Evolutionary conservation across 1,284 basidiomycete genomes (phyloP).

Genomic region (Phenoliferia sp.): DNA sequence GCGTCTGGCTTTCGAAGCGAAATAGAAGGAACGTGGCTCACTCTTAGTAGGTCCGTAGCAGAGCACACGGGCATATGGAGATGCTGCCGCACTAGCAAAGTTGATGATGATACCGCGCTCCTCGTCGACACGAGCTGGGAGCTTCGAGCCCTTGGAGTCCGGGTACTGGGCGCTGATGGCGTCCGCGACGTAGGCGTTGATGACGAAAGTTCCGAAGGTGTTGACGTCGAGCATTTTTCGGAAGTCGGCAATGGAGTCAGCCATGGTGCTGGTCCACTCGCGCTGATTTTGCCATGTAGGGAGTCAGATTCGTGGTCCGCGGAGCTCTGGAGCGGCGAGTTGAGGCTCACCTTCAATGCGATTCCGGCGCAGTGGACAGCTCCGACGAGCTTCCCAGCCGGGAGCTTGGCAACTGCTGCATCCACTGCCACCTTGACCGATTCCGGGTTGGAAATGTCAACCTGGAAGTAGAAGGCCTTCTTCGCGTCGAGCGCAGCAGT

Average conservation of each 20-base stretch:
- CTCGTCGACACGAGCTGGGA: conserved; percentile 31
- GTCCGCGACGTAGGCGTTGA: conserved; percentile 41
- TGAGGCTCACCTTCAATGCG: conserved; percentile 22
- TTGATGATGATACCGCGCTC: conserved; percentile 43
- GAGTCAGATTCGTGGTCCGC: neutral
- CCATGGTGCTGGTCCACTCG: conserved; percentile 40
- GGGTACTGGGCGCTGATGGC: conserved; percentile 36
- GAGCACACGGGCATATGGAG: conserved; percentile 38
- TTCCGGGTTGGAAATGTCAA: neutral
- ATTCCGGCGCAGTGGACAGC: conserved; percentile 41
- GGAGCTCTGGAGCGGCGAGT: neutral
- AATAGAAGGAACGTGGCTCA: neutral
- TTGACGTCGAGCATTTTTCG: conserved; percentile 42
- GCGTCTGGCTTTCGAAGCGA: neutral
- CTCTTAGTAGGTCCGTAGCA: conserved; percentile 40
- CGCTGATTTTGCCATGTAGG: conserved; percentile 18
- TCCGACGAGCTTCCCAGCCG: conserved; percentile 37
- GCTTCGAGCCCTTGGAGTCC: conserved; percentile 29
- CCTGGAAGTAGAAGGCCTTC: neutral
- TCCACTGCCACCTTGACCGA: neutral
- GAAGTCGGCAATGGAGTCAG: conserved; percentile 40
- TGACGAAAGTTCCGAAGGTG: conserved; percentile 40
- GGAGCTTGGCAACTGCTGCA: neutral
- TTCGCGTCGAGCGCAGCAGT: neutral
- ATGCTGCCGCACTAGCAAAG: conserved; percentile 40